Evolutionary conservation across 192 early-diverging fungal species (phyloP), one percentile per base, ranked within the genome.

Genomic region (Rhizophagus sp.): DNA sequence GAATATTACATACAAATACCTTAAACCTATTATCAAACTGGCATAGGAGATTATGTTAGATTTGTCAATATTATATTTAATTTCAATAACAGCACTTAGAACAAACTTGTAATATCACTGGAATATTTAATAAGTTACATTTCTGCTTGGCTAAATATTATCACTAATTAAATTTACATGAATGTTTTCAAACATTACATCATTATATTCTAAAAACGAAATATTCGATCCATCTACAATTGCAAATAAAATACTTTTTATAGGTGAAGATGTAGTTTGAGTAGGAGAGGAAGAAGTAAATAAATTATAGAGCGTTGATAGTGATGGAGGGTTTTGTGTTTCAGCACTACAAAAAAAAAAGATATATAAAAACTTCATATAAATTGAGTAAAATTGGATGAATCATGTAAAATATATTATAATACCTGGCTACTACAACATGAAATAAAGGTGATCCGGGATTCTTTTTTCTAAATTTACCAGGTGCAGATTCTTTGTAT

Each of bases 381-480:
- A 24, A 24, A 50, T 27, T 72, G 4, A 49, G 27, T 36, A 39
- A 69, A 39, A 69, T 39, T 1, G 22, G 27, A 22, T 15, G 0
- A 57, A 17, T 52, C 13, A 52, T 27, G 6, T 15, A 39, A 44
- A 9, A 70, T 47, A 12, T 12, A 47, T 12, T 47, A 47, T 70
- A 70, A 39, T 50, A 73, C 71, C 71, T 27, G 3, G 71, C 41
- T 24, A 73, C 71, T 11, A 73, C 47, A 15, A 73, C 44, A 11
- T 25, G 22, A 30, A 73, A 73, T 27, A 73, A 50, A 27, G 71
- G 71, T 52, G 9, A 2, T 25, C 71, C 71, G 11, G 71, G 71
- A 27, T 24, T 50, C 41, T 73, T 73, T 49, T 73, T 73, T 27
- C 52, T 73, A 25, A 49, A 73, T 70, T 70, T 70, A n/a, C 36